phyloP scores from a whole-genome alignment of 495 filamentous ascomycete genomes.

The Sordaria brevicollis region DNA sequence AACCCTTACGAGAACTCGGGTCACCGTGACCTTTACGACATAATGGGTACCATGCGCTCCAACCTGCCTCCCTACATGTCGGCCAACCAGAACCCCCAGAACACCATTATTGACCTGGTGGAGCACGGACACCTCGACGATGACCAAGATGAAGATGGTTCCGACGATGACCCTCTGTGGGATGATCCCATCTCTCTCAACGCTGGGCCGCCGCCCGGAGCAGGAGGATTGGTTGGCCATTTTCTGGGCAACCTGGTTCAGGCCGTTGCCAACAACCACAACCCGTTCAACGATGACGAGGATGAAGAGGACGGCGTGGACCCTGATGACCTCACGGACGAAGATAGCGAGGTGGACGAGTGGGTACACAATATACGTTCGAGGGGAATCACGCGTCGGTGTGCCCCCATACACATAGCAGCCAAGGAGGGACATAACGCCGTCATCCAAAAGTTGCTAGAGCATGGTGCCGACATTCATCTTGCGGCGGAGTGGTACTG shows the following conservation, averaged over 20 bases:
- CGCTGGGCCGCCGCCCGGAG: neutral
- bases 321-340: neutral
- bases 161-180: neutral
- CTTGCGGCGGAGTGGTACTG: neutral
- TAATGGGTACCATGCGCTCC: neutral
- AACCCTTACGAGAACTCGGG: neutral
- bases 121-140: neutral
- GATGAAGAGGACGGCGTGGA: neutral
- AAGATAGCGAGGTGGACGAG: neutral
- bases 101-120: neutral
- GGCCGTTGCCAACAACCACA: neutral
- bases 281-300: neutral
- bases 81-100: neutral
- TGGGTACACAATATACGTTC: neutral
- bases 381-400: neutral
- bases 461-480: slow-evolving; percentile 17
- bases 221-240: neutral
- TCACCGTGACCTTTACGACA: neutral
- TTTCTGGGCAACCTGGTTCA: neutral
- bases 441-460: slow-evolving; percentile 20
- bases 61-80: neutral
- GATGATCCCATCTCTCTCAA: neutral
- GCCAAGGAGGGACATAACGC: slow-evolving; percentile 17
- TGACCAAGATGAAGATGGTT: neutral
- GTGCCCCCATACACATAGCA: neutral